A percentile compares a stretch with the other conserved stretches of the same genome.
Conservation (phyloP, 129 eudicot species). For the Flaveria ramosissima region DNA sequence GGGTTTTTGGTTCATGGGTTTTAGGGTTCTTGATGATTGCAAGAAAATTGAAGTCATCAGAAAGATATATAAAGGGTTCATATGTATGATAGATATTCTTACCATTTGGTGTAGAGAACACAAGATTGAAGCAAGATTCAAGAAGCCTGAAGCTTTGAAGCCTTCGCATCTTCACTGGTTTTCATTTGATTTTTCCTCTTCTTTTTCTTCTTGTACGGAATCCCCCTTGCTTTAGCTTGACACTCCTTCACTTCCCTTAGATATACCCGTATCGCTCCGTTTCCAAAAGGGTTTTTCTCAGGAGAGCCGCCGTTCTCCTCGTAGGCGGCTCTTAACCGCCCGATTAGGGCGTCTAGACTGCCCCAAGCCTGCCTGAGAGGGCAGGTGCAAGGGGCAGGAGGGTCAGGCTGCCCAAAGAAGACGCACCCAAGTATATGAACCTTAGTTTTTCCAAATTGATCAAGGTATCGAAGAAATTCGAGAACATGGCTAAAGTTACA, state of each 20-base stretch:
- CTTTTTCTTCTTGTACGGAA: constrained; percentile 78
- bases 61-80: not conserved
- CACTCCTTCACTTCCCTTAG: constrained; percentile 76
- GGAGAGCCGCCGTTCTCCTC: constrained; percentile 82
- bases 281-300: constrained; percentile 73
- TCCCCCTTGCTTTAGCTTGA: constrained; percentile 78
- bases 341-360: constrained; percentile 82
- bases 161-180: constrained; percentile 26
- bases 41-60: constrained; percentile 7
- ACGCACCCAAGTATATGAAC: constrained; percentile 76
- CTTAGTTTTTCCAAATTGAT: constrained; percentile 90
- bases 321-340: constrained; percentile 80
- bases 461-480: constrained; percentile 77
- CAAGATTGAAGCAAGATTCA: constrained; percentile 27
- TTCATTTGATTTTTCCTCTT: constrained; percentile 54
- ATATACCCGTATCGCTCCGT: constrained; percentile 71
- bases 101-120: constrained; percentile 36
- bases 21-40: constrained; percentile 28
- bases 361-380: constrained; percentile 96
- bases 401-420: constrained; percentile 88
- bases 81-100: constrained; percentile 8
- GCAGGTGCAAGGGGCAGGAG: constrained; percentile 89
- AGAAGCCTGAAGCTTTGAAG: constrained; percentile 43
- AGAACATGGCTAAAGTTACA: constrained; percentile 67
- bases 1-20: constrained; percentile 34